phyloP scores from a whole-genome alignment of 1,284 basidiomycete genomes.

The Sporisorium exsertum region DNA sequence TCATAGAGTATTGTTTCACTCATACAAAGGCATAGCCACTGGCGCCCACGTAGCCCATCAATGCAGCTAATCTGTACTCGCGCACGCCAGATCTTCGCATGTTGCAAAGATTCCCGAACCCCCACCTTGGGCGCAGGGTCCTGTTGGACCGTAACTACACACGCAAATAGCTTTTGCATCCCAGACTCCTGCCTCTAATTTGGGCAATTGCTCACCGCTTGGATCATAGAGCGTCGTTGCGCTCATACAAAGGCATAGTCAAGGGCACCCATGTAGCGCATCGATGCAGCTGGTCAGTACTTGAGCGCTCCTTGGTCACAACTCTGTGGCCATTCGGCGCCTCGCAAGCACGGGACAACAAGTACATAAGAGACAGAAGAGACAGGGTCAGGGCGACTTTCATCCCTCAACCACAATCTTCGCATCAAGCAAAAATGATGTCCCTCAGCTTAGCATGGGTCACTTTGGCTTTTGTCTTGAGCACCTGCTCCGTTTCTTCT shows the following conservation, averaged over 20 bases:
- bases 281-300: background rate
- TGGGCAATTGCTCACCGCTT: background rate
- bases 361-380: background rate
- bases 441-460: slow-evolving; percentile 29
- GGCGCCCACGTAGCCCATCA: background rate
- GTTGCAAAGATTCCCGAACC: slow-evolving; percentile 4
- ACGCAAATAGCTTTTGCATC: background rate
- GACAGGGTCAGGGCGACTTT: background rate
- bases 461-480: slow-evolving; percentile 14
- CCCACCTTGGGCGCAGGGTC: background rate
- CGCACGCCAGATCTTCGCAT: no score
- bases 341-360: background rate
- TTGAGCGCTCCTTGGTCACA: background rate
- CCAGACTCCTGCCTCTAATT: background rate
- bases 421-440: slow-evolving; percentile 14
- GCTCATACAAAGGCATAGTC: background rate
- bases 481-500: slow-evolving; percentile 11
- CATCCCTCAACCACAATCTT: background rate
- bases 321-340: background rate
- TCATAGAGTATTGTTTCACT: background rate
- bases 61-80: background rate
- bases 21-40: background rate
- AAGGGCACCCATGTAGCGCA: background rate
- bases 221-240: background rate
- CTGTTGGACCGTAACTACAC: background rate